These are phyloP conservation scores for Hirschioporus abietinus DNA, from an alignment of 768 basidiomycete species.

Conservation along the genomic window DNA sequence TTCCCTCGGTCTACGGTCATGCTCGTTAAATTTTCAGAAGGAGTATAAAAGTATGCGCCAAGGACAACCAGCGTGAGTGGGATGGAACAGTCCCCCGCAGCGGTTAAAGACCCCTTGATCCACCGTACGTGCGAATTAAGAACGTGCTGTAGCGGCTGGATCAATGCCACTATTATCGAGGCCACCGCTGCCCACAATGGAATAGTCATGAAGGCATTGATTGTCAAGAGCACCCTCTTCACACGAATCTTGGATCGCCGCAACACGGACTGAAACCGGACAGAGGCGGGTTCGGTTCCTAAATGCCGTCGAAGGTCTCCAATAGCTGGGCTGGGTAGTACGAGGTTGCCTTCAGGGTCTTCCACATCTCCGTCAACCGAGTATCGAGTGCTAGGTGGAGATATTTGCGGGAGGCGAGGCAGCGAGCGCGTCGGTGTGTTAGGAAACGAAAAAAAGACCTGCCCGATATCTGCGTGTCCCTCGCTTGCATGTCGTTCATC, in stretches of 20 bases:
- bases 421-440: slow-evolving; percentile 37
- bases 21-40: slow-evolving; percentile 19
- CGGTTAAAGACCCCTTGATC: slow-evolving; percentile 59
- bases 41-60: slow-evolving; percentile 82
- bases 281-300: slow-evolving; percentile 9
- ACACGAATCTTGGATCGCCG: slow-evolving; percentile 24
- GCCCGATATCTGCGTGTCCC: not conserved
- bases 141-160: slow-evolving; percentile 66
- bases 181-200: slow-evolving; percentile 78
- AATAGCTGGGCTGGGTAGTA: not conserved
- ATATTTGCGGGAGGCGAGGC: not conserved
- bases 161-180: slow-evolving; percentile 72
- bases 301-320: slow-evolving; percentile 1
- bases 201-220: slow-evolving; percentile 80
- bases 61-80: slow-evolving; percentile 89
- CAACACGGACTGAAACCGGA: slow-evolving; percentile 9
- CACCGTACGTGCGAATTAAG: slow-evolving; percentile 61
- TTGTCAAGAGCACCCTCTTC: slow-evolving; percentile 28
- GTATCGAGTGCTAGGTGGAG: slow-evolving; percentile 8
- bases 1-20: not conserved
- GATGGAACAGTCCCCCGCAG: slow-evolving; percentile 74
- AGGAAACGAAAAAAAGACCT: slow-evolving; percentile 59
- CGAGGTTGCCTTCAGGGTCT: slow-evolving; percentile 15
- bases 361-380: slow-evolving; percentile 18
- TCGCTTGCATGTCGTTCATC: slow-evolving; percentile 10